A percentile compares a stretch with the other conserved stretches of the same genome.
phyloP scores from a whole-genome alignment of 108 stramenopile genomes.

The Bacterosira constricta region DNA sequence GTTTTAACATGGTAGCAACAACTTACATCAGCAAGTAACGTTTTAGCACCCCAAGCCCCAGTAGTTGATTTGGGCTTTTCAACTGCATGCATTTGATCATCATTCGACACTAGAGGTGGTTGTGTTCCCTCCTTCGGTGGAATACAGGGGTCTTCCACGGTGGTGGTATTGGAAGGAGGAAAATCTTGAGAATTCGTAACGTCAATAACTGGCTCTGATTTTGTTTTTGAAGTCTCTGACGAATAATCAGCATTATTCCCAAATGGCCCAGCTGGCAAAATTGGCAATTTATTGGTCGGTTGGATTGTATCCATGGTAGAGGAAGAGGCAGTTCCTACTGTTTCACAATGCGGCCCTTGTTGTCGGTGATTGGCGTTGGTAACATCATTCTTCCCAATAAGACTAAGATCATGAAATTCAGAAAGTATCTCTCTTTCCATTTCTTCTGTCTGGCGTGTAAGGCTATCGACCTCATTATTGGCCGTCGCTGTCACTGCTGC shows the following conservation, averaged over 20 bases:
- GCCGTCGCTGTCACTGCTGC: not conserved
- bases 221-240: not conserved
- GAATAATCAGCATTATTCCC: not conserved
- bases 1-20: no score
- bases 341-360: not conserved
- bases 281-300: not conserved
- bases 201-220: not conserved
- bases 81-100: not conserved
- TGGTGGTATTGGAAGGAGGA: not conserved
- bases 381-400: constrained; percentile 4
- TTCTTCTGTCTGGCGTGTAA: constrained; percentile 18
- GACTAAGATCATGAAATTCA: constrained; percentile 43
- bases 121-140: not conserved
- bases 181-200: not conserved
- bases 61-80: constrained; percentile 10
- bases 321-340: constrained; percentile 8
- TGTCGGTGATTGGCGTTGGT: not conserved
- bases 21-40: constrained; percentile 51
- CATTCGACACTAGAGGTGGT: not conserved
- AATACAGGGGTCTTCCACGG: no score
- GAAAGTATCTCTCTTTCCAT: constrained; percentile 36
- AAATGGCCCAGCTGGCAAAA: not conserved
- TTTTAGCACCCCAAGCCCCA: constrained; percentile 37
- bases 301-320: constrained; percentile 5
- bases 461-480: constrained; percentile 22